Conservation (phyloP, 331 rosid genomes). For the Erythrophleum ivorense region DNA sequence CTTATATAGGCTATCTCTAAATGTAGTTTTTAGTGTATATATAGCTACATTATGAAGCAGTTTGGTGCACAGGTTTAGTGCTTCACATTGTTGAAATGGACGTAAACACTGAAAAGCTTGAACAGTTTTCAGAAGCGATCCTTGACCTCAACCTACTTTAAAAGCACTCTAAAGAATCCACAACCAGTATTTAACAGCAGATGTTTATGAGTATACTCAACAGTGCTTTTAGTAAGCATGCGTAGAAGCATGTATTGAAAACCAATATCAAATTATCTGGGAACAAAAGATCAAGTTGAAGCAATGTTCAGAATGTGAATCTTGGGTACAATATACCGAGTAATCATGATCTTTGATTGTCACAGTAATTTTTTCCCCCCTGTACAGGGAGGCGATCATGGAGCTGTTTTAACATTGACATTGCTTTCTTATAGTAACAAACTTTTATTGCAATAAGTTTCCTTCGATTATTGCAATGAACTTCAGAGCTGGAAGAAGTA, state of each 20-base stretch:
- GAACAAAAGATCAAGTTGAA: slow-evolving; percentile 1
- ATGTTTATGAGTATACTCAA: no score
- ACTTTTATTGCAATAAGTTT: not conserved
- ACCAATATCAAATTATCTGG: not conserved
- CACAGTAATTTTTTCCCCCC: not conserved
- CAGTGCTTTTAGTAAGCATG: not conserved
- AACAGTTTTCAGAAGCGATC: no score
- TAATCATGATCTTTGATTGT: not conserved
- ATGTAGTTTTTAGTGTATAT: no score
- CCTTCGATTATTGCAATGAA: not conserved
- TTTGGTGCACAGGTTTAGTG: not conserved
- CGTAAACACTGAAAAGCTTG: not conserved
- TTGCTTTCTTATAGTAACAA: not conserved
- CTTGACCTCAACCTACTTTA: not conserved
- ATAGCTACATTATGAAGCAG: not conserved
- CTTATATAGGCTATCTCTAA: not conserved
- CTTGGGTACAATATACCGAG: not conserved
- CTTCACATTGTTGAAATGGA: not conserved
- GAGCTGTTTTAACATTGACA: slow-evolving; percentile 67
- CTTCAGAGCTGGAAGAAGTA: not conserved
- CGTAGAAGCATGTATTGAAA: not conserved
- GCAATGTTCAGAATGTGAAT: not conserved
- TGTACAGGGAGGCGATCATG: slow-evolving; percentile 67
- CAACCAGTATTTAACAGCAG: not conserved
- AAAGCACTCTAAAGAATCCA: slow-evolving; percentile 1